Base-by-base conservation (phyloP, 495 filamentous ascomycete species). In the Penicillium cataractarum region DNA sequence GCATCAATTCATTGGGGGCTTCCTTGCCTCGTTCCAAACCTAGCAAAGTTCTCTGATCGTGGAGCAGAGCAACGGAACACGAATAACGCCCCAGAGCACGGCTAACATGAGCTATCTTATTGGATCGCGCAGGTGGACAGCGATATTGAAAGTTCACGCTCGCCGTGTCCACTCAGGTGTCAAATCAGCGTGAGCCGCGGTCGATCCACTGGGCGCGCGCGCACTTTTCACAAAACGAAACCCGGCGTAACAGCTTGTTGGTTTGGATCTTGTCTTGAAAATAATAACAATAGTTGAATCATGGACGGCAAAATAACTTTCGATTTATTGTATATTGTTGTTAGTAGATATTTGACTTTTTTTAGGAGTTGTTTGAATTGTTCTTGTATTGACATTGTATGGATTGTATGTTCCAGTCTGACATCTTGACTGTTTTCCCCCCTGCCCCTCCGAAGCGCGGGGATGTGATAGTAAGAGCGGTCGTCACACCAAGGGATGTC, bases 181-280 rank as follows among this genome's bases (percentile, higher is more conserved):
- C 65, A 67, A 63, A 68, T 68, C 65, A 65, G 62, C 57, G 46
- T 31, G 62, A 62, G 60, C 57, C 60, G 63, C 63, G 56, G 59
- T 21, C 39, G 65, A 57, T 68, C 66, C 66, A 65, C 66, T 42
- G 63, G 63, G 31, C 51, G 29, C 7, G 51, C 66, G 63, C 60
- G 42, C 42, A 64, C 65, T 58, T 62, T 62, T 55, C 61, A 59
- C 61, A 49, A 67, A 64, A 62, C 58, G 50, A 68, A 68, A 64
- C 26, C 54, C 58, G 61, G 57, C 64, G 60, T 57, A 61, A 64
- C 50, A 64, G 31, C 33, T 56, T 19, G n/a, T 58, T 37, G 57
- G 44, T 63, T 60, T 63, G 60, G 17, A 26, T 32, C 17, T 13
- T 29, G 27, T 19, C 31, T 39, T 32, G 37, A 17, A 3, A 9